Evolutionary conservation across 2,329 filamentous ascomycete genomes (phyloP).

Genomic region (Colletotrichum sansevieriae): DNA sequence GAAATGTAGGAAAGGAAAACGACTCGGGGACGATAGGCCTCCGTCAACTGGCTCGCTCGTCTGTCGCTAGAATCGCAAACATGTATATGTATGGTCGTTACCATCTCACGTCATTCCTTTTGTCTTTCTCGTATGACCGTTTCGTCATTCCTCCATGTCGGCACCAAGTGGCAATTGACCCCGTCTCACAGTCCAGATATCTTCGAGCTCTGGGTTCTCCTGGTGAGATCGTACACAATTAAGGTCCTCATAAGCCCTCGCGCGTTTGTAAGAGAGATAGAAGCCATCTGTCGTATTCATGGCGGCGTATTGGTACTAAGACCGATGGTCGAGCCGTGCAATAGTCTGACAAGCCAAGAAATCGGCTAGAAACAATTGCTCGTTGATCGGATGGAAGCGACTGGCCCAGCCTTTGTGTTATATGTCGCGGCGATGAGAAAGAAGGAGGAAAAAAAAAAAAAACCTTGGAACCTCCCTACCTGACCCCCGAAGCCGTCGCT

Average conservation of each 20-base stretch:
- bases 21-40: constrained; percentile 1
- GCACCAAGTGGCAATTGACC: constrained; percentile 9
- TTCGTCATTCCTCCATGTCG: constrained; percentile 27
- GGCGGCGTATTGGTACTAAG: background rate
- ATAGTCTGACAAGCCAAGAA: constrained; percentile 6
- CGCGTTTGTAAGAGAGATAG: constrained; percentile 18
- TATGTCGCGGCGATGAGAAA: constrained; percentile 32
- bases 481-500: constrained; percentile 38
- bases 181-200: constrained; percentile 8
- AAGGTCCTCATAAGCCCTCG: constrained; percentile 28
- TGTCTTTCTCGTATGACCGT: constrained; percentile 22
- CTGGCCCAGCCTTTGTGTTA: constrained; percentile 33
- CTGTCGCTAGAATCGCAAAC: background rate
- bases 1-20: constrained; percentile 1
- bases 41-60: constrained; percentile 3
- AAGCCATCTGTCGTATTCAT: constrained; percentile 2
- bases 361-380: background rate
- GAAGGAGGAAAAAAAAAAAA: constrained; percentile 18
- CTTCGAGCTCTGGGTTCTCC: background rate
- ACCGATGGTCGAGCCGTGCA: background rate
- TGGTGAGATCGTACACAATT: constrained; percentile 13
- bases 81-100: constrained; percentile 5
- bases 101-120: constrained; percentile 10
- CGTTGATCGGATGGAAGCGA: constrained; percentile 13
- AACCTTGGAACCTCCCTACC: constrained; percentile 16